phyloP scores from a whole-genome alignment of 345 rosid species.

The Noccaea caerulescens region DNA sequence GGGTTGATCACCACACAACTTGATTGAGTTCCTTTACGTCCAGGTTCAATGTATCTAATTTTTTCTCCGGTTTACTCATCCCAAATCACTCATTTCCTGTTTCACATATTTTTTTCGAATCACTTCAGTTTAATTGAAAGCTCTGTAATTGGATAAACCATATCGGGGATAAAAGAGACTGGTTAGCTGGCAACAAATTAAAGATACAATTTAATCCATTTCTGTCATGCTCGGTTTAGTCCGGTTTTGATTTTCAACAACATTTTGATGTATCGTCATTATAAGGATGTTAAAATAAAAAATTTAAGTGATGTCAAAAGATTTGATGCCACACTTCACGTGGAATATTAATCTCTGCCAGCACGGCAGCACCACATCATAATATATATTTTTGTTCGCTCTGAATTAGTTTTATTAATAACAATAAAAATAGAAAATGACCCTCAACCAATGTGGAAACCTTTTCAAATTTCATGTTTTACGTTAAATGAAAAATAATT shows the following conservation, averaged over 20 bases:
- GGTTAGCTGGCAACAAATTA: background rate
- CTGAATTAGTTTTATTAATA: background rate
- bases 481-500: no score
- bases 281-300: background rate
- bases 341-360: background rate
- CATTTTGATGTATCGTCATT: background rate
- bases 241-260: no score
- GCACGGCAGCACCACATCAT: background rate
- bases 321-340: background rate
- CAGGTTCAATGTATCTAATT: slow-evolving; percentile 37
- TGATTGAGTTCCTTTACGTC: slow-evolving; percentile 17
- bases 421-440: background rate
- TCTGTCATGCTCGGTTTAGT: background rate
- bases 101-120: background rate
- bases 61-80: slow-evolving; percentile 6
- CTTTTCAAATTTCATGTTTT: background rate
- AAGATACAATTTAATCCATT: background rate
- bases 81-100: background rate
- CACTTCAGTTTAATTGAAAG: slow-evolving; percentile 1
- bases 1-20: background rate
- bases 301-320: background rate
- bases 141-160: background rate
- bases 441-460: background rate
- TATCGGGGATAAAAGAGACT: background rate
- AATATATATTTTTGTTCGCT: background rate